Percentiles rank a stretch among this genome's conserved stretches.
Conservation (phyloP, 805 yeast genomes). For the Metschnikowia aberdeeniae region DNA sequence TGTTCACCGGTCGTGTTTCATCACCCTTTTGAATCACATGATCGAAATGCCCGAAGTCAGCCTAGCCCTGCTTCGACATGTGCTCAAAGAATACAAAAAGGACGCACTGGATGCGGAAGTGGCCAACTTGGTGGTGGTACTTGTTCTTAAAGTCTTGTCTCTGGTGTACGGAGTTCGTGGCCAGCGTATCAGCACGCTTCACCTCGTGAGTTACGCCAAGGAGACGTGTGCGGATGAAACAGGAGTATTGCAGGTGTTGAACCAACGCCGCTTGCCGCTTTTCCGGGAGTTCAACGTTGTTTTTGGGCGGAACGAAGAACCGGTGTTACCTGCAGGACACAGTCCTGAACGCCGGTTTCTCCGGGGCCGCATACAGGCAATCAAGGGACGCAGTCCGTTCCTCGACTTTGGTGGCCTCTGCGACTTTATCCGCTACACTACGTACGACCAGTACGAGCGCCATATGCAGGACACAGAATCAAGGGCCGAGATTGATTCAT, state of each 20-base stretch:
- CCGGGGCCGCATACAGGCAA: not conserved
- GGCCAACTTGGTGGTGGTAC: not conserved
- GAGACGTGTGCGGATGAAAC: not conserved
- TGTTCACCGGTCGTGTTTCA: conserved; percentile 13
- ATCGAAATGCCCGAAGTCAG: not conserved
- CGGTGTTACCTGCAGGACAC: not conserved
- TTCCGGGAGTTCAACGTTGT: conserved; percentile 7
- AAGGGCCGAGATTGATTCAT: too few relatives aligned
- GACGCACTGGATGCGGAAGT: not conserved
- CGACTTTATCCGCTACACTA: not conserved
- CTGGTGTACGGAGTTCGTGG: not conserved
- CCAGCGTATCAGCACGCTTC: not conserved
- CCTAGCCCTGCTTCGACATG: not conserved
- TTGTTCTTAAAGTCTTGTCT: not conserved
- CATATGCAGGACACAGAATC: too few relatives aligned
- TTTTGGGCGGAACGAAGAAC: conserved; percentile 1
- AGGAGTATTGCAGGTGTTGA: not conserved
- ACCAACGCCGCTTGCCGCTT: not conserved
- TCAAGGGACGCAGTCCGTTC: not conserved
- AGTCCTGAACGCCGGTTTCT: not conserved
- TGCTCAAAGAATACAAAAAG: not conserved
- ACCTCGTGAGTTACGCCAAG: not conserved
- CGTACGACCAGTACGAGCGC: not conserved
- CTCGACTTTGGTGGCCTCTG: not conserved
- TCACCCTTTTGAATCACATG: conserved; percentile 10